A percentile compares a stretch with the other conserved stretches of the same genome.
Conservation (phyloP, 768 basidiomycete species). For the Lactarius quietus region DNA sequence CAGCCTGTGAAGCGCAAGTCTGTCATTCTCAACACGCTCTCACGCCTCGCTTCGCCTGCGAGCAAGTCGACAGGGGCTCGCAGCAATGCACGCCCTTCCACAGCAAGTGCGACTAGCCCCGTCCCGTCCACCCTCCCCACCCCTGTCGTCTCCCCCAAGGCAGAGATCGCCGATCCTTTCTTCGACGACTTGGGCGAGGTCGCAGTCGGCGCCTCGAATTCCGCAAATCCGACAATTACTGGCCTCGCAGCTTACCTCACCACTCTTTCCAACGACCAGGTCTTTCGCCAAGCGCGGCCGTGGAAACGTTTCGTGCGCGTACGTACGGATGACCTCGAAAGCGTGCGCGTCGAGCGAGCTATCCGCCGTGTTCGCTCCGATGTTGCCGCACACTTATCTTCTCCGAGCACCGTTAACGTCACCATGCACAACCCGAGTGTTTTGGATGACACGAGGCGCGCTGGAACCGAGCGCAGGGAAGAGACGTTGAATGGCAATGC, state of each 20-base stretch:
- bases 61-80: conserved; percentile 44
- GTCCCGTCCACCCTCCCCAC: conserved; percentile 40
- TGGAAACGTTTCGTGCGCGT: conserved; percentile 89
- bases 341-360: conserved; percentile 79
- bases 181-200: conserved; percentile 30
- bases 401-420: conserved; percentile 28
- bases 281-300: conserved; percentile 57
- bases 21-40: conserved; percentile 82
- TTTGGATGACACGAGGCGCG: conserved; percentile 8
- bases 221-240: conserved; percentile 40
- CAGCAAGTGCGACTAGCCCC: conserved; percentile 28
- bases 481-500: not conserved
- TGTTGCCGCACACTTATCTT: conserved; percentile 64
- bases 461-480: conserved; percentile 17
- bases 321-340: conserved; percentile 84
- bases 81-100: conserved; percentile 27
- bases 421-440: conserved; percentile 23
- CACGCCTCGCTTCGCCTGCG: conserved; percentile 73
- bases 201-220: conserved; percentile 28
- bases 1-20: conserved; percentile 70
- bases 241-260: conserved; percentile 79
- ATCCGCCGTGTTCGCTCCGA: conserved; percentile 87
- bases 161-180: conserved; percentile 64
- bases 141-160: conserved; percentile 48
- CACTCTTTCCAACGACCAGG: conserved; percentile 62